Evolutionary conservation across 2,329 filamentous ascomycete genomes (phyloP), one percentile per base, ranked within the genome.

Genomic region (Sphaerulina populicola): DNA sequence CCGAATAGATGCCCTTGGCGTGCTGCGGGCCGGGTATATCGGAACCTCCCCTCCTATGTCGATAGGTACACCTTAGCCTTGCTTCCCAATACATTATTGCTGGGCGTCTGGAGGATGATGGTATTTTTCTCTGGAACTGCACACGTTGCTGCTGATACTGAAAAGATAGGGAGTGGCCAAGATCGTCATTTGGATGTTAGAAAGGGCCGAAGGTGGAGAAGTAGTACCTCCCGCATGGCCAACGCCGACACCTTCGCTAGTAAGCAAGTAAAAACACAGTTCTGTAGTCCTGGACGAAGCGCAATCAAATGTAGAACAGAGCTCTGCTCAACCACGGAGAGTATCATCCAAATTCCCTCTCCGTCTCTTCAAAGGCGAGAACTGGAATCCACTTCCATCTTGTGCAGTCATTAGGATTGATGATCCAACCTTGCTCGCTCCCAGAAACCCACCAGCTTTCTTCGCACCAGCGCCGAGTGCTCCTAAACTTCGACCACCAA

Each of bases 331-430:
- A 29, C 62, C 63, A 29, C 63, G 54, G 45, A 67, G 47, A 23
- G 65, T 66, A 52, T 67, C 65, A 56, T 67, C 65, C 27, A 67
- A 54, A 29, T 58, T 59, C 44, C 60, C 65, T 51, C 63, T 56
- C 41, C 53, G 53, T 55, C 60, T 57, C 58, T 70, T 70, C 52
- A 69, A 52, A 21, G 68, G 68, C 47, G 63, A 66, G 56, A 70
- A 70, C 49, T 62, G 57, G 42, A 68, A 69, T 10, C 66, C 67
- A 55, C 65, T 66, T 21, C 64, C 66, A 54, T 68, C 67, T 3
- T 56, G 57, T 36, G 63, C 63, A 37, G 62, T 60, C 44, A 63
- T 42, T 42, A 64, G 44, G 41, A 60, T 47, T 35, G 61, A 65
- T 18, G 57, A 60, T 2, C 60, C 63, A 35, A 58, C 57, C 52